Conservation (phyloP, 2,329 filamentous ascomycete species). For the Cercospora nicotianae region DNA sequence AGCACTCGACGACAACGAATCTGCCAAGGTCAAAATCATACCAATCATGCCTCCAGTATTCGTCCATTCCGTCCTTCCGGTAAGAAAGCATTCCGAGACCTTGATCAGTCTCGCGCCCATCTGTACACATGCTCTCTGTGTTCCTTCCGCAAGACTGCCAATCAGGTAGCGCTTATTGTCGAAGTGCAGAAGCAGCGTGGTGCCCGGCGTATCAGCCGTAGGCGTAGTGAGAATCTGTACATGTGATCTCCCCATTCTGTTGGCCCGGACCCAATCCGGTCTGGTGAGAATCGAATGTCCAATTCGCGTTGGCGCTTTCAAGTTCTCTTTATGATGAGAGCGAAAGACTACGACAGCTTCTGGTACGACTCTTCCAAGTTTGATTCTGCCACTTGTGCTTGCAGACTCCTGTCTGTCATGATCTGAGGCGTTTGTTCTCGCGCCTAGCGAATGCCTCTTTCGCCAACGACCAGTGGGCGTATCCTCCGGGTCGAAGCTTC, state of each 20-base stretch:
- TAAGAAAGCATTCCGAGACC: conserved; percentile 77
- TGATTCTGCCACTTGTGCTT: neutral
- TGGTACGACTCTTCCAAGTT: neutral
- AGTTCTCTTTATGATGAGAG: neutral
- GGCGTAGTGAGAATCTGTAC: conserved; percentile 78
- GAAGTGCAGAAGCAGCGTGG: conserved; percentile 74
- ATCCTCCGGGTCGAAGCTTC: conserved; percentile 10
- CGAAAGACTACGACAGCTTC: neutral
- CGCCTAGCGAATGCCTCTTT: conserved; percentile 5
- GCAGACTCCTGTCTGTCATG: conserved; percentile 8
- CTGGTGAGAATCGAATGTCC: neutral
- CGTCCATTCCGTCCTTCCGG: conserved; percentile 73
- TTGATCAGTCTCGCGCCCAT: conserved; percentile 65
- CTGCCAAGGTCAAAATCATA: conserved; percentile 79
- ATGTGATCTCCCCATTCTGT: conserved; percentile 64
- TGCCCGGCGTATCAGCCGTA: conserved; percentile 83
- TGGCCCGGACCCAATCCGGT: neutral
- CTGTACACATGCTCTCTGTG: conserved; percentile 73
- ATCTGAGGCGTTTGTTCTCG: neutral
- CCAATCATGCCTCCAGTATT: conserved; percentile 81
- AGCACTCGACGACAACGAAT: conserved; percentile 54
- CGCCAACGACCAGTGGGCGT: conserved; percentile 19
- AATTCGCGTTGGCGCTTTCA: conserved; percentile 14
- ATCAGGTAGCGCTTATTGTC: conserved; percentile 82
- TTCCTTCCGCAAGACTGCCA: conserved; percentile 78